These are phyloP conservation scores for Krasilnikovozyma curviuscula DNA, from an alignment of 768 basidiomycete species.

Conservation along the genomic window DNA sequence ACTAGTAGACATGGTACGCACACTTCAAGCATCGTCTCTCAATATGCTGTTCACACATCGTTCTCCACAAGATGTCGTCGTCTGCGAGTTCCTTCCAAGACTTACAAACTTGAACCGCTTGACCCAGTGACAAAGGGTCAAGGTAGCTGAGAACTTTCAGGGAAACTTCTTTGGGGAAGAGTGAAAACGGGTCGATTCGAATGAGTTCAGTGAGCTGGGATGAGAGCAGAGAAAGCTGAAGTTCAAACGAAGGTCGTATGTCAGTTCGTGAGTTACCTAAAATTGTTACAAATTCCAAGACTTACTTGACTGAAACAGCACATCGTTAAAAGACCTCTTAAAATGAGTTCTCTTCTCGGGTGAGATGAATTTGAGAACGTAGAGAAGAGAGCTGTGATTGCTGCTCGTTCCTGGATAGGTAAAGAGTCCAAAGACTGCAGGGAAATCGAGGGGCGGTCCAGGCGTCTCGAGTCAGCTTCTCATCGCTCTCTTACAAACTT, in stretches of 20 bases:
- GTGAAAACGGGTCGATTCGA: conserved; percentile 79
- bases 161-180: conserved; percentile 74
- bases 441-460: not conserved
- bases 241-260: not conserved
- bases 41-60: conserved; percentile 96
- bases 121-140: conserved; percentile 79
- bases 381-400: conserved; percentile 84
- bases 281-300: not conserved
- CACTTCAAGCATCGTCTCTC: conserved; percentile 91
- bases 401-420: conserved; percentile 62
- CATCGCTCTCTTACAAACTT: too few species aligned
- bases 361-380: conserved; percentile 90
- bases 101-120: conserved; percentile 73
- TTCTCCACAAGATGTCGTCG: conserved; percentile 85
- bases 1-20: not conserved
- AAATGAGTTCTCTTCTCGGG: conserved; percentile 73
- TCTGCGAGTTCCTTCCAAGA: conserved; percentile 78
- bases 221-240: conserved; percentile 84
- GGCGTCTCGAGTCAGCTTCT: not conserved
- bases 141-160: conserved; percentile 73
- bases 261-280: not conserved
- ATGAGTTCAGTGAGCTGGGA: conserved; percentile 81
- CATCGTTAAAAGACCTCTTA: conserved; percentile 94
- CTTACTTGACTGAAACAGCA: conserved; percentile 52
- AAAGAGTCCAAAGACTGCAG: conserved; percentile 75